Percentiles rank a stretch among this genome's conserved stretches.
Conservation (phyloP, 495 filamentous ascomycete genomes). For the Evansstolkia leycettana region DNA sequence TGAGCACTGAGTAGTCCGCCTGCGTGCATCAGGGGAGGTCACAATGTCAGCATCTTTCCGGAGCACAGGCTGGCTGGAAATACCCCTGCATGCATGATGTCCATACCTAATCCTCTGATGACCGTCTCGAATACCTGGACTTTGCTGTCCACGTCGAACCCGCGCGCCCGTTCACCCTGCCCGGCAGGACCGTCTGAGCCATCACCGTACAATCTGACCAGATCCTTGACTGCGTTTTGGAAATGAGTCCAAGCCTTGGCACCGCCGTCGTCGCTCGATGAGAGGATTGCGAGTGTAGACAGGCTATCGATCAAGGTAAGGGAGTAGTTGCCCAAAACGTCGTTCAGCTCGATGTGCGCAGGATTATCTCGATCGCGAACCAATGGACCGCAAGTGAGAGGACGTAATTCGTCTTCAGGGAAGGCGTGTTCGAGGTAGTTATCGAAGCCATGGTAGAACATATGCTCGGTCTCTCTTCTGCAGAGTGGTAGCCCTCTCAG, state of each 20-base stretch:
- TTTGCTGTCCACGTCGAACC: conserved; percentile 93
- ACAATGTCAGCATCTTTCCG: too few species aligned
- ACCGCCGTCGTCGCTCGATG: conserved; percentile 48
- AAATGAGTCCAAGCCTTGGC: conserved; percentile 61
- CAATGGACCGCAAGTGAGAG: conserved; percentile 71
- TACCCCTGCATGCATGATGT: too few species aligned
- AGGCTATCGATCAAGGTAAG: conserved; percentile 90
- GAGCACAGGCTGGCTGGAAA: too few species aligned
- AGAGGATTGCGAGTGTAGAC: conserved; percentile 82
- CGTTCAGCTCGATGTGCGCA: conserved; percentile 77
- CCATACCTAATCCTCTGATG: conserved; percentile 68
- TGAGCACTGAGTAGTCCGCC: conserved; percentile 85
- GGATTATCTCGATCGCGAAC: conserved; percentile 73
- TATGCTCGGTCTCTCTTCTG: conserved; percentile 69
- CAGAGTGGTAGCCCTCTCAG: neutral
- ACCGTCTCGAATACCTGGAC: conserved; percentile 98
- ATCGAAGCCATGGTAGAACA: conserved; percentile 96
- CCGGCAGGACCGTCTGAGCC: conserved; percentile 57
- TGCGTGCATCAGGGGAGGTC: too few species aligned
- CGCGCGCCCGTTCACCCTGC: conserved; percentile 59
- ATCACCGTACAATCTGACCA: conserved; percentile 84
- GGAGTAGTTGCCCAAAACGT: conserved; percentile 94
- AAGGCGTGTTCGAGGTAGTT: conserved; percentile 93
- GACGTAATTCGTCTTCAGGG: conserved; percentile 91
- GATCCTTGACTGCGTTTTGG: conserved; percentile 61